Base-by-base conservation (phyloP, 106 monocot genomes). In the Apostasia ramifera region DNA sequence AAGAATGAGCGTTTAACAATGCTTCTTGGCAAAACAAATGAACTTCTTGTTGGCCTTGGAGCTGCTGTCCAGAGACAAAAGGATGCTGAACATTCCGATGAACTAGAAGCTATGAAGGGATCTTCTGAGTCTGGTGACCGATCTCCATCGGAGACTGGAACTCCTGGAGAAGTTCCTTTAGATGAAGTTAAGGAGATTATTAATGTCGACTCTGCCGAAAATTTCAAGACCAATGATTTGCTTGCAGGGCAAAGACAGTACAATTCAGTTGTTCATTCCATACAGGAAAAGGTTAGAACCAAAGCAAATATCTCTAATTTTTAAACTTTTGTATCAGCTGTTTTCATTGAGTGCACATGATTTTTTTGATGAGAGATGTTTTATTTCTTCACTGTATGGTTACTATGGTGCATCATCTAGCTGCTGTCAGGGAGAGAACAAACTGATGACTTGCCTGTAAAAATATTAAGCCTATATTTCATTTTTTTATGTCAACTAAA, bases 21-120 rank as follows among this genome's bases (percentile, higher is more conserved):
- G 82, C 89, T 97, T 63, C 84, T 97, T 77, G 97, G 85, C 40
- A 92, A 92, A 79, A 97, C 97, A 74, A 97, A 97, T 77, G 97
- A 97, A 1, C 92, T 97, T 68, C 97, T 97, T 77, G 92, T 87
- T 72, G n/a, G 86, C 68, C 92, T 97, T 57, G 97, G 97, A 43
- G 89, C 92, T 77, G 97, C 97, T 64, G 97, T 97, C 58, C 92
- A 92, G 70, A 73, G 87, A 61, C 97, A 97, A 70, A 97, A 97
- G 61, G 97, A 92, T 69, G 78, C 97, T 70, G 89, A 92, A 53
- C 89, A 95, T 70, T 58, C 55, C 39, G 74, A 79, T 77, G 77
- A 44, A 2, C 3, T 65, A 45, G 81, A 86, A 69, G 52, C 73
- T 68, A 39, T 64, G 49, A 82, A 75, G 74, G 75, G 70, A 3